phyloP scores from a whole-genome alignment of 169 alveolate genomes.

The Cryptosporidium ryanae region DNA sequence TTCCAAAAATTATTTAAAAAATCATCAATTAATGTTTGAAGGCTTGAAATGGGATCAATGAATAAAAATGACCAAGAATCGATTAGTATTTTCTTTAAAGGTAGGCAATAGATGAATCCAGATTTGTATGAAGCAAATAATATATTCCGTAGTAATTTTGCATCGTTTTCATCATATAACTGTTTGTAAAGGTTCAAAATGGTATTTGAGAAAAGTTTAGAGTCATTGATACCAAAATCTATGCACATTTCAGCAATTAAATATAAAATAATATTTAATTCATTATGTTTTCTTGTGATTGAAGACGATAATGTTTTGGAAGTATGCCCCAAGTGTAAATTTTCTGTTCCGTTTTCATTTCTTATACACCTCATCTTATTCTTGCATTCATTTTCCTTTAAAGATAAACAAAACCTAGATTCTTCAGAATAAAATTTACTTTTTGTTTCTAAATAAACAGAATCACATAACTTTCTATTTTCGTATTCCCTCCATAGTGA shows the following conservation, averaged over 20 bases:
- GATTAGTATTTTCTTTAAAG: conserved; percentile 17
- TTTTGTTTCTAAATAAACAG: not conserved
- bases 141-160: conserved; percentile 2
- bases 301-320: not conserved
- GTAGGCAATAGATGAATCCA: conserved; percentile 34
- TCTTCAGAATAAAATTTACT: not conserved
- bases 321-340: not conserved
- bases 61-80: conserved; percentile 29
- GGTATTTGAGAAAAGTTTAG: conserved; percentile 36
- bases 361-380: conserved; percentile 42
- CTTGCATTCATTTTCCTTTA: conserved; percentile 4
- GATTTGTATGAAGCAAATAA: conserved; percentile 26
- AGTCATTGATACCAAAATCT: conserved; percentile 53
- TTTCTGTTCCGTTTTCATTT: conserved; percentile 6
- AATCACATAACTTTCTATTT: conserved; percentile 19
- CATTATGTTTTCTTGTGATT: not conserved
- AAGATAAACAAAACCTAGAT: not conserved
- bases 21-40: conserved; percentile 14
- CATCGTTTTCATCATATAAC: not conserved
- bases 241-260: conserved; percentile 38
- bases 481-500: conserved; percentile 67
- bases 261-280: conserved; percentile 17
- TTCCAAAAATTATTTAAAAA: not conserved
- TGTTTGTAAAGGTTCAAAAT: conserved; percentile 19
- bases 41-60: conserved; percentile 5